Percentiles rank a stretch among this genome's conserved stretches.
Conservation (phyloP, 2,329 filamentous ascomycete species). For the Phaeoacremonium minimum region DNA sequence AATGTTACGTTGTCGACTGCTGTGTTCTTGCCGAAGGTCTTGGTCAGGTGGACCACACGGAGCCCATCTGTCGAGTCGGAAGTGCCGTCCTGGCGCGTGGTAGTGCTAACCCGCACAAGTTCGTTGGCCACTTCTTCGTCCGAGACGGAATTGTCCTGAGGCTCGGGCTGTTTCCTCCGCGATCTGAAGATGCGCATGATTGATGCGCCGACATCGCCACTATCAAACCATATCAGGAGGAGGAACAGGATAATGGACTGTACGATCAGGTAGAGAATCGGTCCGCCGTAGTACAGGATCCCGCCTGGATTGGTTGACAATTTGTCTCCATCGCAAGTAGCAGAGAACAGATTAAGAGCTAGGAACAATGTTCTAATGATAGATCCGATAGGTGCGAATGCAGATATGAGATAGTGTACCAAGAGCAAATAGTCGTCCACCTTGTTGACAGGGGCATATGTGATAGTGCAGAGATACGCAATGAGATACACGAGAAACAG, state of each 20-base stretch:
- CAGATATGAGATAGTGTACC: constrained; percentile 70
- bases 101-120: constrained; percentile 55
- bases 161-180: constrained; percentile 18
- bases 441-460: constrained; percentile 65
- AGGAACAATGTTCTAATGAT: constrained; percentile 72
- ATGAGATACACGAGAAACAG: constrained; percentile 70
- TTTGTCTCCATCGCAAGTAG: constrained; percentile 64
- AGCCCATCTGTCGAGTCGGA: constrained; percentile 61
- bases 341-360: constrained; percentile 77
- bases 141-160: constrained; percentile 13
- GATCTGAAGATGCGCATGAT: constrained; percentile 38
- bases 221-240: constrained; percentile 75
- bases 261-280: constrained; percentile 75
- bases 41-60: constrained; percentile 75
- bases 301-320: constrained; percentile 65
- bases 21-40: constrained; percentile 69
- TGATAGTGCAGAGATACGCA: constrained; percentile 67
- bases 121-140: constrained; percentile 65
- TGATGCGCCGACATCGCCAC: constrained; percentile 60
- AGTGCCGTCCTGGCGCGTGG: constrained; percentile 22
- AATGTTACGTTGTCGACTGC: constrained; percentile 90
- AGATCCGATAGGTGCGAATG: constrained; percentile 73
- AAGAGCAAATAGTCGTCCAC: constrained; percentile 65
- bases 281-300: constrained; percentile 74
- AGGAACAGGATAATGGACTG: constrained; percentile 70